Percentiles rank a stretch among this genome's conserved stretches.
Conservation (phyloP, 768 basidiomycete genomes). For the Calocybe gangraenosa region DNA sequence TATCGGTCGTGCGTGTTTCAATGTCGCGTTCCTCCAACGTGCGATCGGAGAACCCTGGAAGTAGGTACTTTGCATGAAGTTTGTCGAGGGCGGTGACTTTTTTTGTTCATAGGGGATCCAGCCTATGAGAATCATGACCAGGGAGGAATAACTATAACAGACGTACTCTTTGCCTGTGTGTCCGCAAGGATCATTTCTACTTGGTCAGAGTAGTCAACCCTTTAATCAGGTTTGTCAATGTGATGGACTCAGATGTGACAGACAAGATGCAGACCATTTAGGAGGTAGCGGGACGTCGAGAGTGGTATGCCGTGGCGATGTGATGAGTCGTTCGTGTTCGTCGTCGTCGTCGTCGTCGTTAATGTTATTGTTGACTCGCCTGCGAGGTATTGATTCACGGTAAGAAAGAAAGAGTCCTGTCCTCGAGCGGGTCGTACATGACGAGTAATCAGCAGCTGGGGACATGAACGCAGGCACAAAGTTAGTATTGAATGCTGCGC, state of each 20-base stretch:
- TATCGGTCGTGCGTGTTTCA: slow-evolving; percentile 75
- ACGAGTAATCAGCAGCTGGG: slow-evolving; percentile 15
- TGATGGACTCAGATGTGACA: too few species aligned
- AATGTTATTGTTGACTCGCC: slow-evolving; percentile 38
- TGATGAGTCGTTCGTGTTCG: slow-evolving; percentile 67
- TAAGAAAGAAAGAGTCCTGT: slow-evolving; percentile 94
- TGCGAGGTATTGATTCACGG: slow-evolving; percentile 67
- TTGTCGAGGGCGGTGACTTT: slow-evolving; percentile 88
- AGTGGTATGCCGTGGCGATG: slow-evolving; percentile 36
- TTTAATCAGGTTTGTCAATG: slow-evolving; percentile 28
- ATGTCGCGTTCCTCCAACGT: slow-evolving; percentile 93
- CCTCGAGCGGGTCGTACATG: slow-evolving; percentile 69
- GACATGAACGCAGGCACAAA: slow-evolving; percentile 13
- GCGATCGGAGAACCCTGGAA: slow-evolving; percentile 96
- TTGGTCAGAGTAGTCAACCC: slow-evolving; percentile 92
- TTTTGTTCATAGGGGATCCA: too few species aligned
- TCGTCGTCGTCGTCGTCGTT: slow-evolving; percentile 46
- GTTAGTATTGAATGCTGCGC: slow-evolving; percentile 6
- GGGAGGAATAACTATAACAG: too few species aligned
- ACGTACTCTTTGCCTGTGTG: slow-evolving; percentile 75
- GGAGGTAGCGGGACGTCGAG: slow-evolving; percentile 74
- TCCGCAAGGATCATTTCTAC: slow-evolving; percentile 74
- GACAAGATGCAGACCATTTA: slow-evolving; percentile 57
- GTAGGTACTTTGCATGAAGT: slow-evolving; percentile 91
- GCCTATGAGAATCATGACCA: too few species aligned